Base-by-base conservation (phyloP, 352 stramenopile genomes). In the Plasmopara muralis region DNA sequence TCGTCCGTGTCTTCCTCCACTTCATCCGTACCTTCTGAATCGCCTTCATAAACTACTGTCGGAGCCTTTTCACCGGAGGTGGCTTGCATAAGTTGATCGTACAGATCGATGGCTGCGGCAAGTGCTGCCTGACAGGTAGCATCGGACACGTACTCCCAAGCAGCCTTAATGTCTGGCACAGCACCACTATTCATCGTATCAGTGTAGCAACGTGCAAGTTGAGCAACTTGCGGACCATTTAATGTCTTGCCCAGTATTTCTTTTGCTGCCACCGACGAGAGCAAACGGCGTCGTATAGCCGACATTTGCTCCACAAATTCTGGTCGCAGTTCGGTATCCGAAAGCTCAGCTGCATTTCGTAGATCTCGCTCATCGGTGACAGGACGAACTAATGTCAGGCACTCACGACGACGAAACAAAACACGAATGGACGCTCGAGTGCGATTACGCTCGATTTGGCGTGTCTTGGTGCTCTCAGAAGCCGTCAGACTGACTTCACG, bases 61-160 rank as follows among this genome's bases (percentile, higher is more conserved):
- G 28, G 5, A 9, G 48, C 38, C 15, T 62, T 70, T 12, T 57
- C 66, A 34, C 57, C 57, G 9, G 57, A 66, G 0, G 66, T 62
- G 5, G 53, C 55, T 4, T 57, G 57, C 57, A 92, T 87, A 15
- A 62, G 29, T 2, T 46, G 37, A 33, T 93, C 78, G 46, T 89
- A 93, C 15, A 71, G 47, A 15, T 77, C 68, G 14, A 81, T 68
- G 2, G 83, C 76, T 45, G 61, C 63, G 25, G 71, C 50, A 38
- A 84, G 60, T 25, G 80, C 80, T 8, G 69, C 66, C 47, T 87
- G 74, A 25, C 78, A 89, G 5, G 83, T 89, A 25, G 79, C 80
- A 47, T 93, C 80, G 4, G 74, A 81, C 12, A 93, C 83, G 34
- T 91, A 93, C 53, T 83, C 73, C 80, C 80, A 93, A 12, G 80